Base-by-base conservation (phyloP, 2,329 filamentous ascomycete species). In the Talaromyces sp. region DNA sequence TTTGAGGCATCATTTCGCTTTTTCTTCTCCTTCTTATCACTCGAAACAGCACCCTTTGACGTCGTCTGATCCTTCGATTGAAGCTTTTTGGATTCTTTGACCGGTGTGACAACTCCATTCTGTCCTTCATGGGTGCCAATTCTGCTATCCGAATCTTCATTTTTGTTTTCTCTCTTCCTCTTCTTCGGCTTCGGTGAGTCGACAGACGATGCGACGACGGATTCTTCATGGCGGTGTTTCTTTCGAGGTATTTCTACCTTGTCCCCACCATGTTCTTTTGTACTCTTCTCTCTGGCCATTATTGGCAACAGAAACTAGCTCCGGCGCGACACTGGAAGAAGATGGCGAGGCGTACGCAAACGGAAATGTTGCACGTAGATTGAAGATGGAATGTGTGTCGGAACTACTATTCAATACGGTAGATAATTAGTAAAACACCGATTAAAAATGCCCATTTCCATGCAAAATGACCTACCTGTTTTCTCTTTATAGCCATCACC, bases 181-280 rank as follows among this genome's bases (percentile, higher is more conserved):
- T 80, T 82, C 70, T 81, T 82, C 14, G 76, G 76, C 4, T 73
- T 73, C 31, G 74, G 68, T 35, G 71, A 74, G 31, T 71, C 68
- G 37, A 24, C 19, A 2, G 37, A 19, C n/a, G 59, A 52, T 58
- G 43, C 27, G 19, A 35, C 24, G 16, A 47, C 3, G 8, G 52
- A 27, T 43, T 58, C 37, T 16, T 50, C 59, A 39, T 49, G 31
- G 41, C 45, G 59, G 14, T 49, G 16, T 13, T 62, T 59, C 3
- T 58, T 49, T n/a, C 27, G 39, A n/a, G 54, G 33, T 3, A 14
- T 19, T 14, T 50, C 22, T 19, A 24, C 33, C 24, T 43, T 13
- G 10, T 22, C 24, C 13, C 37, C 52, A 16, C 41, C 43, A 27
- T 35, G 24, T 5, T 49, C 19, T 22, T 39, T 62, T 27, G 8